Percentiles rank a stretch among this genome's conserved stretches.
Evolutionary conservation across 768 basidiomycete species (phyloP).

Genomic region (Macrolepiota dolichaula): DNA sequence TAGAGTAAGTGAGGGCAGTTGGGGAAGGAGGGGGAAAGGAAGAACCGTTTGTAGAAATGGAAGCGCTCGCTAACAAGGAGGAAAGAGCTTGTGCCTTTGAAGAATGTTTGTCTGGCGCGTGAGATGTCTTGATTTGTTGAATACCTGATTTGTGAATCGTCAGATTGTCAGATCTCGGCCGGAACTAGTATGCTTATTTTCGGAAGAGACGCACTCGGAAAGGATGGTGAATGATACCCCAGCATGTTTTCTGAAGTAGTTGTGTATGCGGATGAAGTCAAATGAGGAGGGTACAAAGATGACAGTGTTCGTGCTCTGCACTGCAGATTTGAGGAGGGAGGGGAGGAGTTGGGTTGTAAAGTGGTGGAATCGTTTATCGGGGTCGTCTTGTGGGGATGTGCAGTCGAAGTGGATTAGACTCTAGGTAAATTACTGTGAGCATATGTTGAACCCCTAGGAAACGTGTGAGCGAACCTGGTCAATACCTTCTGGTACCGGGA

Average conservation of each 20-base stretch:
- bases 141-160: conserved; percentile 49
- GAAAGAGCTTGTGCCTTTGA: conserved; percentile 82
- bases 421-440: conserved; percentile 30
- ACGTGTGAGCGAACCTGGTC: conserved; percentile 54
- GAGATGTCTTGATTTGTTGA: conserved; percentile 93
- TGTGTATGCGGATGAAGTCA: conserved; percentile 91
- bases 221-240: conserved; percentile 77
- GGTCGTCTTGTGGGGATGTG: conserved; percentile 66
- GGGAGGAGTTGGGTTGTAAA: conserved; percentile 92
- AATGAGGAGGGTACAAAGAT: conserved; percentile 94
- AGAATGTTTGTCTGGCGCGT: conserved; percentile 90
- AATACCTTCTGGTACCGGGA: conserved; percentile 80
- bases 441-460: background rate
- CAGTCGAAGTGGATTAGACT: conserved; percentile 76
- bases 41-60: conserved; percentile 89
- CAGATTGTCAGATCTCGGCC: too few relatives aligned
- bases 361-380: conserved; percentile 81
- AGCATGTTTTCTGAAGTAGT: conserved; percentile 73
- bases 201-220: conserved; percentile 70
- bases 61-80: conserved; percentile 95
- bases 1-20: background rate
- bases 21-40: background rate
- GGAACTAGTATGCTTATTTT: too few relatives aligned
- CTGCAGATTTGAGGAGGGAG: conserved; percentile 82
- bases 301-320: conserved; percentile 84